A percentile compares a stretch with the other conserved stretches of the same genome.
These are phyloP conservation scores for Penicillium sp. DNA, from an alignment of 2,329 filamentous ascomycete genomes.

Conservation along the genomic window DNA sequence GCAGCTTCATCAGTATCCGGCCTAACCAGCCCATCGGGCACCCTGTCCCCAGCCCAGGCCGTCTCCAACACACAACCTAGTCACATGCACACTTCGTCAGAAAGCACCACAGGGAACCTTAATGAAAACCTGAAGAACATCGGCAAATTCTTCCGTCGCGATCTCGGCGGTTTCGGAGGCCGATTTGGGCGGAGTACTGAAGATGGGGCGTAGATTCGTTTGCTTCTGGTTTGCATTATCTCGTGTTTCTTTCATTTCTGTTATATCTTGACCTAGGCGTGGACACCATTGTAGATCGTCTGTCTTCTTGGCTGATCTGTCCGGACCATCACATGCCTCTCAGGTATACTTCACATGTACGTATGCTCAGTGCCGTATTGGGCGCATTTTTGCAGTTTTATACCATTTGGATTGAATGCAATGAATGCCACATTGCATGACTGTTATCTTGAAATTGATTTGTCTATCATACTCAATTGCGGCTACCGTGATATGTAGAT, in stretches of 20 bases:
- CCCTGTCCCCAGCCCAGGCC: slow-evolving; percentile 26
- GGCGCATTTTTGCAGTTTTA: slow-evolving; percentile 2
- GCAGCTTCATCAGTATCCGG: slow-evolving; percentile 32
- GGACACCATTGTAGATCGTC: neutral
- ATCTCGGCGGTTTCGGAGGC: slow-evolving; percentile 73
- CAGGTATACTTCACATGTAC: neutral
- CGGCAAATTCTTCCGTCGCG: slow-evolving; percentile 91
- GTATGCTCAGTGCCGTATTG: neutral
- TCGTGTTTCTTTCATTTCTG: neutral
- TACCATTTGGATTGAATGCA: slow-evolving; percentile 3
- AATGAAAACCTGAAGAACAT: slow-evolving; percentile 95
- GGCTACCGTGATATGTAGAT: neutral
- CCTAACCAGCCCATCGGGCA: slow-evolving; percentile 24
- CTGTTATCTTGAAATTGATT: neutral
- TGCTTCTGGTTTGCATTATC: neutral
- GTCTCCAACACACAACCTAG: slow-evolving; percentile 23
- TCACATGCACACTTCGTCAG: slow-evolving; percentile 22
- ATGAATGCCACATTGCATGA: neutral
- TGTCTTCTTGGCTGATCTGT: neutral
- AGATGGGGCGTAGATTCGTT: slow-evolving; percentile 16
- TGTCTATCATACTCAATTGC: neutral
- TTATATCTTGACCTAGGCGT: neutral
- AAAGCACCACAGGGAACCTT: slow-evolving; percentile 63
- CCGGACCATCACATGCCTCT: neutral
- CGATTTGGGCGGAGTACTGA: slow-evolving; percentile 58